phyloP scores from a whole-genome alignment of 2,329 filamentous ascomycete species.

The Hortaea werneckii region DNA sequence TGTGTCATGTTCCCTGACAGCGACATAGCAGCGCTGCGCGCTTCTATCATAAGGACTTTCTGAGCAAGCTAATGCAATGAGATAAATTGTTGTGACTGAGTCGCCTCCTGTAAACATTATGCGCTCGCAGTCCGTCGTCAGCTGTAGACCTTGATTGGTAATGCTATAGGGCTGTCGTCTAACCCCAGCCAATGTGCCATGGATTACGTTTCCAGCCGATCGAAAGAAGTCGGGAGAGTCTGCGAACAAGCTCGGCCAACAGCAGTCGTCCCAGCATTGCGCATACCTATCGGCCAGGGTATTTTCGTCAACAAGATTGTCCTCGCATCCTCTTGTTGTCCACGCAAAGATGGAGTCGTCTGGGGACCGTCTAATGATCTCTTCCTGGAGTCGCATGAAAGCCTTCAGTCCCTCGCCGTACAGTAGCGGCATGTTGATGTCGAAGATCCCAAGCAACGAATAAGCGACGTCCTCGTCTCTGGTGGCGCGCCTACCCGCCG shows the following conservation, averaged over 20 bases:
- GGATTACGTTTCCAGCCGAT: not conserved
- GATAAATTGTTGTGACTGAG: too few species aligned
- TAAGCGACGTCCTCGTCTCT: slow-evolving; percentile 10
- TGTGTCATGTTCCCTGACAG: too few species aligned
- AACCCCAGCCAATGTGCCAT: not conserved
- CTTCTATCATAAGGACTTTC: too few species aligned
- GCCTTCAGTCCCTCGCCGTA: slow-evolving; percentile 12
- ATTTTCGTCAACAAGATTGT: not conserved
- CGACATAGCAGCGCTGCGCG: too few species aligned
- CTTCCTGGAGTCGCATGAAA: slow-evolving; percentile 8
- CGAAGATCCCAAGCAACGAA: slow-evolving; percentile 13
- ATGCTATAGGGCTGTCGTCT: not conserved
- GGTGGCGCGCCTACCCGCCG: slow-evolving; percentile 9
- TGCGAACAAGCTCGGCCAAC: not conserved
- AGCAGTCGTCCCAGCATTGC: not conserved
- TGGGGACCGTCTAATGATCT: slow-evolving; percentile 6
- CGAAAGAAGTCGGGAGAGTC: not conserved
- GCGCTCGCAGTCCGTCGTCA: not conserved
- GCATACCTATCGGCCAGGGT: not conserved
- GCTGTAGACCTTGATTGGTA: not conserved
- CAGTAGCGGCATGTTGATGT: slow-evolving; percentile 10
- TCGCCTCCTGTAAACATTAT: too few species aligned
- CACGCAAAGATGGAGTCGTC: slow-evolving; percentile 15
- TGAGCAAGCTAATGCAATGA: too few species aligned
- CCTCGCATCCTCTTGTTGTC: not conserved